phyloP scores from a whole-genome alignment of 495 filamentous ascomycete genomes.

The Bryoglossum gracile region DNA sequence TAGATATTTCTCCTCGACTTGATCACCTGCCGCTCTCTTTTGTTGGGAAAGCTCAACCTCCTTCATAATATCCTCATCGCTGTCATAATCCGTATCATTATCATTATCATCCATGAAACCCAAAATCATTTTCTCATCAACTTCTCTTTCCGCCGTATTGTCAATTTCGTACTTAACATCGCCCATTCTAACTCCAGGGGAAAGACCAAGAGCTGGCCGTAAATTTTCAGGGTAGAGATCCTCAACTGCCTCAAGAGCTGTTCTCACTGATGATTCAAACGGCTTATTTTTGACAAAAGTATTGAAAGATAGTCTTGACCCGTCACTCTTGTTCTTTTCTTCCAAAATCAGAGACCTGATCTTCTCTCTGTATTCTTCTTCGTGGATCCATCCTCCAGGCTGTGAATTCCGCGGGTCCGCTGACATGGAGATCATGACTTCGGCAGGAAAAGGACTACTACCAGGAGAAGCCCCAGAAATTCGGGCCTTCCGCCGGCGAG shows the following conservation, averaged over 20 bases:
- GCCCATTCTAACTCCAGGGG: background rate
- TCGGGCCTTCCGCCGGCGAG: slow-evolving; percentile 61
- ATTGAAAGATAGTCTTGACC: slow-evolving; percentile 49
- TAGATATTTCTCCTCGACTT: slow-evolving; percentile 14
- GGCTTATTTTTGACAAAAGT: slow-evolving; percentile 48
- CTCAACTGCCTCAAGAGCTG: slow-evolving; percentile 71
- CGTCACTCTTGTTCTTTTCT: slow-evolving; percentile 49
- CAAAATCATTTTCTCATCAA: slow-evolving; percentile 41
- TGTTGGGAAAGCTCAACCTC: slow-evolving; percentile 26
- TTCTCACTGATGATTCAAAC: slow-evolving; percentile 56
- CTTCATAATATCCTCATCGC: slow-evolving; percentile 41
- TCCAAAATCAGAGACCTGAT: slow-evolving; percentile 51
- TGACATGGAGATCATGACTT: slow-evolving; percentile 79
- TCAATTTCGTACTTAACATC: slow-evolving; percentile 34
- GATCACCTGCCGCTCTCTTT: slow-evolving; percentile 22
- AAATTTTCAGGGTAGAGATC: slow-evolving; percentile 74
- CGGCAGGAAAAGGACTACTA: slow-evolving; percentile 68
- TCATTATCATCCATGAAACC: slow-evolving; percentile 29
- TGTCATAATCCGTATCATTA: slow-evolving; percentile 38
- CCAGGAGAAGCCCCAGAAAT: slow-evolving; percentile 55
- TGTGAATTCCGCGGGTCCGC: slow-evolving; percentile 65
- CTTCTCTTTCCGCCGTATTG: slow-evolving; percentile 33
- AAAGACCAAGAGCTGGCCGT: slow-evolving; percentile 23
- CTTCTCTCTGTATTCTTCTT: slow-evolving; percentile 69
- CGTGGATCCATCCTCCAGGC: slow-evolving; percentile 78